Conservation (phyloP, 768 basidiomycete genomes). For the Coprinopsis cinerea region DNA sequence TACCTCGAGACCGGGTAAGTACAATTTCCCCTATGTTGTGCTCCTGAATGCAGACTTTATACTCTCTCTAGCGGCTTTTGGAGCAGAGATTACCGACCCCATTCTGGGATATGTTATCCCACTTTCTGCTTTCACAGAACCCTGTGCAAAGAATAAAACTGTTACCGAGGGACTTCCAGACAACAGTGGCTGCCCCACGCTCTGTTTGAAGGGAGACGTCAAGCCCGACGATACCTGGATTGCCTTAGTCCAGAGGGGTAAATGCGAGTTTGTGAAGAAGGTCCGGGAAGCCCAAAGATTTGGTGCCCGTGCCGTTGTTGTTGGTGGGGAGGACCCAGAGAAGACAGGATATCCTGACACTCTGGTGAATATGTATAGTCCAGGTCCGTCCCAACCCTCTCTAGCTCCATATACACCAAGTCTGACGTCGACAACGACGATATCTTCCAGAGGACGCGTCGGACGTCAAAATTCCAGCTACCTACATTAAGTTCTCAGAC, state of each 20-base stretch:
- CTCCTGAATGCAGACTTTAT: not conserved
- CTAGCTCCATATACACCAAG: not conserved
- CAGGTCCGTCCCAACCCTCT: slow-evolving; percentile 44
- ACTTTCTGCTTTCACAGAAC: slow-evolving; percentile 53
- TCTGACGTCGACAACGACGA: slow-evolving; percentile 7
- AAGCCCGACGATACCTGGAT: slow-evolving; percentile 78
- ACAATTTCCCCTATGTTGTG: not conserved
- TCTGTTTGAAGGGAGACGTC: slow-evolving; percentile 53
- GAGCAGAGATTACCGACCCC: slow-evolving; percentile 61
- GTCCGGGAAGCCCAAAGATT: slow-evolving; percentile 64
- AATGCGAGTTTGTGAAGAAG: slow-evolving; percentile 90
- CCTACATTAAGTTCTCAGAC: slow-evolving; percentile 83
- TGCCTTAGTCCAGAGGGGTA: slow-evolving; percentile 83
- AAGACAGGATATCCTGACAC: slow-evolving; percentile 63
- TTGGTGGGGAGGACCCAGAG: slow-evolving; percentile 76
- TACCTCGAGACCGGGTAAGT: slow-evolving; percentile 54
- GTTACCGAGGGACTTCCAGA: slow-evolving; percentile 15
- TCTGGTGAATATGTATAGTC: slow-evolving; percentile 89
- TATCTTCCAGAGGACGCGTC: slow-evolving; percentile 65
- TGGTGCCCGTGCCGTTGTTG: slow-evolving; percentile 86
- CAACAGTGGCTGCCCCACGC: slow-evolving; percentile 63
- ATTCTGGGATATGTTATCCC: slow-evolving; percentile 71
- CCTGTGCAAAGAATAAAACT: slow-evolving; percentile 37
- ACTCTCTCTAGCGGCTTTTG: slow-evolving; percentile 55
- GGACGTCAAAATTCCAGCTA: slow-evolving; percentile 77